phyloP scores from a whole-genome alignment of 345 rosid genomes.

The Erysimum cheiranthoides region DNA sequence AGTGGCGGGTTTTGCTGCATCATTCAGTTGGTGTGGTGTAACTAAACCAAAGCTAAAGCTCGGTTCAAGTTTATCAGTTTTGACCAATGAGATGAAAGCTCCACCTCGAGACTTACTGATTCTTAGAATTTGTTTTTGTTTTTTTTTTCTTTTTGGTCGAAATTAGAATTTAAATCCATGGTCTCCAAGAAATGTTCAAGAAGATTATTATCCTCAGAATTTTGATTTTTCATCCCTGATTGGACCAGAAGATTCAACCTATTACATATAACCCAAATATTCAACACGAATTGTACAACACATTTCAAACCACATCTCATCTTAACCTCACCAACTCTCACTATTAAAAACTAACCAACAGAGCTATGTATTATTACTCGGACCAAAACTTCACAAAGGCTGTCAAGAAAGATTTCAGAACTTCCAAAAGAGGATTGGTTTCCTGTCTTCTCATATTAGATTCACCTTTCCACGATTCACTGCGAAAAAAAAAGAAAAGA shows the following conservation, averaged over 20 bases:
- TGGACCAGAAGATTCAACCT: conserved; percentile 8
- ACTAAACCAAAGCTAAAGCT: conserved; percentile 31
- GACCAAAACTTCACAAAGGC: conserved; percentile 85
- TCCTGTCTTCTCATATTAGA: conserved; percentile 47
- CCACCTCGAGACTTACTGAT: neutral
- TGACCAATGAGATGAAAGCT: conserved; percentile 10
- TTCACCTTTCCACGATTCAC: conserved; percentile 77
- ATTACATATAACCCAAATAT: conserved; percentile 23
- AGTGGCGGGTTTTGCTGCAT: conserved; percentile 41
- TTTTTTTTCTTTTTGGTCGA: no score
- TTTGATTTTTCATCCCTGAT: neutral
- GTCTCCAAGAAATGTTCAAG: neutral
- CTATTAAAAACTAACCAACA: conserved; percentile 25
- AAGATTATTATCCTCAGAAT: neutral
- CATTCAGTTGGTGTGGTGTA: conserved; percentile 42
- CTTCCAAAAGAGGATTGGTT: conserved; percentile 58
- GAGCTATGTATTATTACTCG: conserved; percentile 49
- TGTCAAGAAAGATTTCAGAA: conserved; percentile 59
- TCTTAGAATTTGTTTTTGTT: neutral
- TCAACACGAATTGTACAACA: conserved; percentile 29
- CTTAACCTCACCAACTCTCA: conserved; percentile 34
- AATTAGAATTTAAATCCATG: neutral
- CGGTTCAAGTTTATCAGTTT: conserved; percentile 13
- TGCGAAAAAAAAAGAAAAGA: conserved; percentile 43
- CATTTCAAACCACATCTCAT: conserved; percentile 19